Conservation (phyloP, 441 rosid species). For the Gossypium davidsonii region DNA sequence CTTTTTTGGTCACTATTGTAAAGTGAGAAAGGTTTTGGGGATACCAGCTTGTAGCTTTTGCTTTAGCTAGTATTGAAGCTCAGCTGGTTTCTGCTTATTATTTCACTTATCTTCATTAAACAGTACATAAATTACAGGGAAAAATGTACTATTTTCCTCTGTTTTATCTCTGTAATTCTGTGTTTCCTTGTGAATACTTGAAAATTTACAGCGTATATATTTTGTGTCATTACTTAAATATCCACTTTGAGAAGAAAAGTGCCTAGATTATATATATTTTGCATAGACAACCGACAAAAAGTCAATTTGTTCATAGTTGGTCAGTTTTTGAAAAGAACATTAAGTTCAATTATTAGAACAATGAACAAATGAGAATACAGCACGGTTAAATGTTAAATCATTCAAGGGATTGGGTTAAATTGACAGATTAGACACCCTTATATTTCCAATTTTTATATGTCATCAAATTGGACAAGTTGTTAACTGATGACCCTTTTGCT, state of each 20-base stretch:
- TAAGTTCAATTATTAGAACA: neutral
- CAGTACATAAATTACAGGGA: constrained; percentile 19
- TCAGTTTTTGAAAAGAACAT: neutral
- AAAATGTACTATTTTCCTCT: constrained; percentile 9
- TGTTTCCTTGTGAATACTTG: neutral
- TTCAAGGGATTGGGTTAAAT: neutral
- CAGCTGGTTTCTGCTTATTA: constrained; percentile 59
- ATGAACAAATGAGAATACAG: neutral
- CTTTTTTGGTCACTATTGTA: neutral
- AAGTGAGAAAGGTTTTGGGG: constrained; percentile 24
- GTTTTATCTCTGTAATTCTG: neutral
- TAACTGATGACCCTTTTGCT: neutral
- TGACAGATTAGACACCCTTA: neutral
- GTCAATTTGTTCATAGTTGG: neutral
- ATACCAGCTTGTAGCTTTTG: constrained; percentile 60
- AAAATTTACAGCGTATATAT: neutral
- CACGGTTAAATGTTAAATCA: constrained; percentile 2
- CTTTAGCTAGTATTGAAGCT: constrained; percentile 45
- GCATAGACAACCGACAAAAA: neutral
- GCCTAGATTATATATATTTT: neutral
- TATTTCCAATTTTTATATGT: neutral
- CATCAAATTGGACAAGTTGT: neutral
- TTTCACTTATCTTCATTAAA: constrained; percentile 14
- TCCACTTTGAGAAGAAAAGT: neutral
- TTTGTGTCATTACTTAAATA: neutral